phyloP scores from a whole-genome alignment of 164 flowering plant species.

The Paratinospora sagittata region DNA sequence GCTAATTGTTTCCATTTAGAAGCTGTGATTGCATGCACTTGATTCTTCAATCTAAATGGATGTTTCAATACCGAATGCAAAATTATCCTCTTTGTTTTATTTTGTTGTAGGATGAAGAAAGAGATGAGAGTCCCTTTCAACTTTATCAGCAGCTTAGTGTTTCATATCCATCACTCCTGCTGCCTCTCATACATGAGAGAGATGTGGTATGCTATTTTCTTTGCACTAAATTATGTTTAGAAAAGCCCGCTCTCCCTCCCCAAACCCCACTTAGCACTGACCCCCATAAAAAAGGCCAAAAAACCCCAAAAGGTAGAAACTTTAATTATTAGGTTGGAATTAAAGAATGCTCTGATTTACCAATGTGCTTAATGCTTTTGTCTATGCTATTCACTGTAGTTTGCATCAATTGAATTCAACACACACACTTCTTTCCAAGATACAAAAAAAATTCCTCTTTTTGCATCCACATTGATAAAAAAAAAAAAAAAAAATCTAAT shows the following conservation, averaged over 20 bases:
- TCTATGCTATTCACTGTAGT: too few relatives aligned
- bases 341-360: too few relatives aligned
- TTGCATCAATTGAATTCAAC: too few relatives aligned
- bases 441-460: too few relatives aligned
- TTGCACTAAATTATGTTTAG: neutral
- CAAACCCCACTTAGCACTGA: too few relatives aligned
- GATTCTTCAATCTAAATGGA: neutral
- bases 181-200: conserved; percentile 84
- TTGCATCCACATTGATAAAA: too few relatives aligned
- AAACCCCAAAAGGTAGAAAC: neutral
- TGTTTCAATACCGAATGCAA: neutral
- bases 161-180: conserved; percentile 78
- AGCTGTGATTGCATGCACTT: neutral
- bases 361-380: too few relatives aligned
- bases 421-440: too few relatives aligned
- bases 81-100: neutral
- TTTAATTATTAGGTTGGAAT: neutral
- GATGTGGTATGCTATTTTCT: conserved; percentile 47
- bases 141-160: conserved; percentile 66
- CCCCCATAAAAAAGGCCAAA: neutral
- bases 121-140: conserved; percentile 47
- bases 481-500: too few relatives aligned
- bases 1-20: neutral
- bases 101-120: conserved; percentile 38
- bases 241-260: neutral